These are phyloP conservation scores for Eremochloa ophiuroides DNA, from an alignment of 176 grass and related monocot genomes.

Conservation along the genomic window DNA sequence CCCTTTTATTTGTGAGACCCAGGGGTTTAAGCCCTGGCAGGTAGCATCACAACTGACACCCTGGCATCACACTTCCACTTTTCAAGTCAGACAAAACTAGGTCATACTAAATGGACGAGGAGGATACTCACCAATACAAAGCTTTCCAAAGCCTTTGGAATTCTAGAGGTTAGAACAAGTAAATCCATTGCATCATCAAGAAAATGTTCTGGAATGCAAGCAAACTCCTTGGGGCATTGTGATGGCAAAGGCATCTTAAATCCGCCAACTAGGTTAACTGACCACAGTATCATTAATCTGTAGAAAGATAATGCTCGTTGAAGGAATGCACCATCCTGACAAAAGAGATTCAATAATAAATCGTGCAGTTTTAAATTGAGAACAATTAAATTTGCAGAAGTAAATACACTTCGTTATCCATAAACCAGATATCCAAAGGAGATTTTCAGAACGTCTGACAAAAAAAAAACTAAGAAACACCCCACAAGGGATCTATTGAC, in stretches of 20 bases:
- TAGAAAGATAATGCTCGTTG: constrained; percentile 85
- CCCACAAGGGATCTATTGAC: neutral
- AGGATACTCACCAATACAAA: constrained; percentile 56
- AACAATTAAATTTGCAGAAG: neutral
- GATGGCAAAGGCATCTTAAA: constrained; percentile 97
- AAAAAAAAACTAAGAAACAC: neutral
- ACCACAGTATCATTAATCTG: constrained; percentile 93
- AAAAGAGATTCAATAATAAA: constrained; percentile 35
- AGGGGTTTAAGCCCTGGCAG: neutral
- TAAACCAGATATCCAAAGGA: neutral
- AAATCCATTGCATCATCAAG: constrained; percentile 99
- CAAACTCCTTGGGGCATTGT: constrained; percentile 84
- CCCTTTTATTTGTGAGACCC: neutral
- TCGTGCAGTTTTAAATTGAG: neutral
- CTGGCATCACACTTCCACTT: neutral
- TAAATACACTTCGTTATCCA: neutral
- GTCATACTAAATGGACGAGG: neutral
- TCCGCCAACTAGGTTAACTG: constrained; percentile 78
- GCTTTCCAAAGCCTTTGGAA: constrained; percentile 85
- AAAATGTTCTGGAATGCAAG: constrained; percentile 96
- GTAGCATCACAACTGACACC: neutral
- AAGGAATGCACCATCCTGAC: constrained; percentile 80
- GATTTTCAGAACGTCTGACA: neutral
- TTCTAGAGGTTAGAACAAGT: constrained; percentile 90
- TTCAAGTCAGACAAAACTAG: neutral